Evolutionary conservation across 1,139 yeast genomes (phyloP).

Genomic region (Yamadazyma conglobata): DNA sequence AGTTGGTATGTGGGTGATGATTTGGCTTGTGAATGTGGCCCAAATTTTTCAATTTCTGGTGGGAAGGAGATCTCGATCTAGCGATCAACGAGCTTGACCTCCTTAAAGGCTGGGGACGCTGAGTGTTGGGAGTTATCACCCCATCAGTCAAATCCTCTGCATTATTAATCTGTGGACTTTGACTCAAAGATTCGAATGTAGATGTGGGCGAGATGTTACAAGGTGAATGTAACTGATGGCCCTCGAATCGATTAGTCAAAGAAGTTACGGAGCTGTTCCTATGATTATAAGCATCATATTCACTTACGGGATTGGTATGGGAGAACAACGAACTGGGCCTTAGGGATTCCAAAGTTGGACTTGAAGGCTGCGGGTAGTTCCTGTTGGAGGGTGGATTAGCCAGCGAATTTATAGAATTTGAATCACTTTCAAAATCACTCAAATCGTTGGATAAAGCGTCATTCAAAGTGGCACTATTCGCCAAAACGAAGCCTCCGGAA

Average conservation of each 20-base stretch:
- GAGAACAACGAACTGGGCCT: slow-evolving; percentile 14
- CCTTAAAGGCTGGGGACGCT: slow-evolving; percentile 9
- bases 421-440: slow-evolving; percentile 24
- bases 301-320: slow-evolving; percentile 4
- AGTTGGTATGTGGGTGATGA: slow-evolving; percentile 1
- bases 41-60: slow-evolving; percentile 22
- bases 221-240: slow-evolving; percentile 27
- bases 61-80: slow-evolving; percentile 16
- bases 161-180: not conserved
- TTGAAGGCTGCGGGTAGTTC: slow-evolving; percentile 6
- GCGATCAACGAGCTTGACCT: slow-evolving; percentile 10
- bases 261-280: slow-evolving; percentile 20
- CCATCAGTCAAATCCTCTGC: not conserved
- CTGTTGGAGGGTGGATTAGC: slow-evolving; percentile 8
- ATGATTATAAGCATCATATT: slow-evolving; percentile 8
- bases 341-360: slow-evolving; percentile 11
- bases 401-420: slow-evolving; percentile 18
- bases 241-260: slow-evolving; percentile 28
- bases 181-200: slow-evolving; percentile 12
- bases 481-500: slow-evolving; percentile 21
- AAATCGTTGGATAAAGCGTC: slow-evolving; percentile 17
- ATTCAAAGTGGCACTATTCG: slow-evolving; percentile 17
- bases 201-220: slow-evolving; percentile 14
- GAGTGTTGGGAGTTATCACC: slow-evolving; percentile 1
- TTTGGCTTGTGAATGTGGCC: slow-evolving; percentile 35